A percentile compares a stretch with the other conserved stretches of the same genome.
Conservation (phyloP, 1,284 basidiomycete species). For the Kwoniella shivajii region DNA sequence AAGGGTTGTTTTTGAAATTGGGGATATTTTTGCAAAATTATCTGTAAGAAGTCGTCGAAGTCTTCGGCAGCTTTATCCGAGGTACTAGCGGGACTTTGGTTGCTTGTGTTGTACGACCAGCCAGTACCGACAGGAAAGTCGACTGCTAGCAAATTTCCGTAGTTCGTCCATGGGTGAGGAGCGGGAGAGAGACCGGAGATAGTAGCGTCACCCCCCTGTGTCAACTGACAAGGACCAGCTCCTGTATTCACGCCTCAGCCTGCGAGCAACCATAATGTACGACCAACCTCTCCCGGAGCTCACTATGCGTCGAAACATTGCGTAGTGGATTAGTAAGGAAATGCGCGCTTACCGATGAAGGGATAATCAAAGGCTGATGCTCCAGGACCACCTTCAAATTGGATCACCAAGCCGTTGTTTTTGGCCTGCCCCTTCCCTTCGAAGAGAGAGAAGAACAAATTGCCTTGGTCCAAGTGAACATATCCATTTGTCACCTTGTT, state of each 20-base stretch:
- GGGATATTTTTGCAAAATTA: slow-evolving; percentile 2
- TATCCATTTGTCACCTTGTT: slow-evolving; percentile 16
- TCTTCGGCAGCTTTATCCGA: slow-evolving; percentile 17
- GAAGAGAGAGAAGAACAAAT: slow-evolving; percentile 21
- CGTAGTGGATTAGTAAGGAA: background rate
- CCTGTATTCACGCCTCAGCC: too few species aligned
- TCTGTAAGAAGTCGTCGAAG: slow-evolving; percentile 20
- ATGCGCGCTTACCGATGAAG: slow-evolving; percentile 17
- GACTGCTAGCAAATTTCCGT: slow-evolving; percentile 17
- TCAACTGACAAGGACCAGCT: slow-evolving; percentile 23
- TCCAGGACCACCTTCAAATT: slow-evolving; percentile 23
- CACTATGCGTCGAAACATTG: too few species aligned
- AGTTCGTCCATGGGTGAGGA: slow-evolving; percentile 21
- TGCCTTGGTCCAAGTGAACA: slow-evolving; percentile 13
- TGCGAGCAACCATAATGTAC: too few species aligned
- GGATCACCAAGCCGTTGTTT: slow-evolving; percentile 16
- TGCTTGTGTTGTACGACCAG: slow-evolving; percentile 15
- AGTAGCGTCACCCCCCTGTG: slow-evolving; percentile 1
- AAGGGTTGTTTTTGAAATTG: slow-evolving; percentile 14
- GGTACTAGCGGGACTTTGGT: slow-evolving; percentile 4
- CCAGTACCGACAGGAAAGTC: slow-evolving; percentile 20
- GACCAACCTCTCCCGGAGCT: too few species aligned
- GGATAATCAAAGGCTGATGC: slow-evolving; percentile 20
- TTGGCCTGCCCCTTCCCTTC: slow-evolving; percentile 5
- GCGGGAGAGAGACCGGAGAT: slow-evolving; percentile 3